Evolutionary conservation across 2,329 filamentous ascomycete species (phyloP), one percentile per base, ranked within the genome.

Genomic region (Colletotrichum spinosum): DNA sequence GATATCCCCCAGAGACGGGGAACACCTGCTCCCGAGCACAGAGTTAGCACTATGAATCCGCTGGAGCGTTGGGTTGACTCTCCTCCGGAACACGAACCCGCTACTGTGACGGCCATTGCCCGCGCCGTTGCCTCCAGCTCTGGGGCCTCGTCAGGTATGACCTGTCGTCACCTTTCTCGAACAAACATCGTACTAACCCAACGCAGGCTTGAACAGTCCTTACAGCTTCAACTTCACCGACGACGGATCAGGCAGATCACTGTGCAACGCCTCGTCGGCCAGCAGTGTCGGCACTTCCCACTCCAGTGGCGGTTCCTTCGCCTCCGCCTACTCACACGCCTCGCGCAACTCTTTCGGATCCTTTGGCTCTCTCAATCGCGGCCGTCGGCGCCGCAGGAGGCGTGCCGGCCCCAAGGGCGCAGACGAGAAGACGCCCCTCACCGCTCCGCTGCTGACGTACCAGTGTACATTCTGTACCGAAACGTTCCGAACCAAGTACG

Each of bases 391-490:
- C 25, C 82, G 86, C 17, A 81, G 86, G 48, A 78, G 83, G 68
- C 78, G 81, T 67, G 78, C 79, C 9, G 75, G 79, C 0, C 73
- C 75, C 10, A 80, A 79, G 68, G 72, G 72, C 11, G 68, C 68
- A 1, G 78, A 79, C 1, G 79, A 81, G 12, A 74, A 73, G 52
- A 74, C 72, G 1, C 69, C 73, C 8, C 74, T 84, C 2, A 70
- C 71, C 10, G 76, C 77, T 4, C 84, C 83, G 2, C 77, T 84
- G 63, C 87, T 86, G 71, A 86, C 85, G 2, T 89, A 85, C 75
- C 88, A 90, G 74, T 90, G 88, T 74, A 90, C 88, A 67, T 90
- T 90, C 80, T 90, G 88, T 74, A 90, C 88, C 7, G 87, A 90
- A 69, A 88, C 86, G 0, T 90, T 90, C 75, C 81, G 87, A 69